A percentile compares a stretch with the other conserved stretches of the same genome.
Conservation (phyloP, 306 rosid species). For the Crataegus laevigata region DNA sequence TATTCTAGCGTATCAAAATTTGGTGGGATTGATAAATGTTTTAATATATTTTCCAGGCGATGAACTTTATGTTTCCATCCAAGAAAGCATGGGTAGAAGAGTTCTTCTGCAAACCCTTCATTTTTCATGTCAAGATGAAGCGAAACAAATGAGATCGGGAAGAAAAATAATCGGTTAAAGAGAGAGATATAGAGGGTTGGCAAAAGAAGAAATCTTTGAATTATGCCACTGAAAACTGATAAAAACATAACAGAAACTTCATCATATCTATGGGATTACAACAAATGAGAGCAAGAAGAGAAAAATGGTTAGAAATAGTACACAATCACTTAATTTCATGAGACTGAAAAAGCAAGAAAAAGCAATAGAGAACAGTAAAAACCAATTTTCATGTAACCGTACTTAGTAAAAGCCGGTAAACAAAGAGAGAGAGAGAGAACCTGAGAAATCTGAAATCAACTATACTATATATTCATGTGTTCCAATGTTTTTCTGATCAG, state of each 20-base stretch:
- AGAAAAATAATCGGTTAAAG: background rate
- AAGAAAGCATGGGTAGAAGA: background rate
- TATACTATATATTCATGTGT: background rate
- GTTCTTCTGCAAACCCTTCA: background rate
- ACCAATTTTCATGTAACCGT: background rate
- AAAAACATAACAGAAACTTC: background rate
- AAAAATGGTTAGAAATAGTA: too few relatives aligned
- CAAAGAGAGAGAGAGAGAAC: background rate
- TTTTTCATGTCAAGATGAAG: background rate
- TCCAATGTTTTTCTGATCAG: background rate
- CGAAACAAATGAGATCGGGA: background rate
- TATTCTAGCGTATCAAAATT: background rate
- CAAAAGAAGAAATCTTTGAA: background rate
- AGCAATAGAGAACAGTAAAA: background rate
- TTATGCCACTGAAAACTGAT: background rate
- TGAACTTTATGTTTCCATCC: background rate
- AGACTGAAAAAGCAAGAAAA: background rate
- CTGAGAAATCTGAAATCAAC: background rate
- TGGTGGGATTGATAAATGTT: background rate
- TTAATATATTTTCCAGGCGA: background rate
- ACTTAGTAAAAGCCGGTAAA: background rate
- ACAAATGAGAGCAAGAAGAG: background rate
- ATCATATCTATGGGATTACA: background rate
- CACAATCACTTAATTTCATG: background rate
- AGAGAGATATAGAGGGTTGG: background rate